Percentiles rank a stretch among this genome's conserved stretches.
These are phyloP conservation scores for Yarrowia porcina DNA, from an alignment of 805 yeast genomes.

Conservation along the genomic window DNA sequence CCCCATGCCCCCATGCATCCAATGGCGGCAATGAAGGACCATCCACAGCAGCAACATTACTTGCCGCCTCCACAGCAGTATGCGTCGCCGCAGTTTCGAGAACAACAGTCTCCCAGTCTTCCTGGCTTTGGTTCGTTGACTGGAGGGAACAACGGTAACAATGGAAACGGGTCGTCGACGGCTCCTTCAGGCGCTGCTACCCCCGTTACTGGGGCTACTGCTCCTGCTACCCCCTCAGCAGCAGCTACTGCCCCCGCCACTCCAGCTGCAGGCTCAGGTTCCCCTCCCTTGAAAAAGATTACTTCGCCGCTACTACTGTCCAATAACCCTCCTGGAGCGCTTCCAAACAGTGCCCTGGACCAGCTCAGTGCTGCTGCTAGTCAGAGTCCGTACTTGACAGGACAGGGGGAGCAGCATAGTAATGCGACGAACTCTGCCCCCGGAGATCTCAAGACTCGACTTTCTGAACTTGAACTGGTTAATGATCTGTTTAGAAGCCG, in stretches of 20 bases:
- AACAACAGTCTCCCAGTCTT: background rate
- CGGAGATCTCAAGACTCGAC: conserved; percentile 62
- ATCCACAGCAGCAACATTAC: background rate
- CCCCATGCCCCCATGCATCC: conserved; percentile 6
- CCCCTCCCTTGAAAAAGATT: conserved; percentile 13
- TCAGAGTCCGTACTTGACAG: conserved; percentile 29
- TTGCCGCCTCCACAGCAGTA: conserved; percentile 22
- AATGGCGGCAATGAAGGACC: conserved; percentile 24
- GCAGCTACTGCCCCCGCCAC: conserved; percentile 7
- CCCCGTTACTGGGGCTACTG: background rate
- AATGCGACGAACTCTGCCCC: conserved; percentile 35
- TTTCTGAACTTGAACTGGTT: conserved; percentile 83
- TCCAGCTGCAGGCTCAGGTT: background rate
- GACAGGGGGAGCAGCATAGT: conserved; percentile 14
- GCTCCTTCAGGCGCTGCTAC: background rate
- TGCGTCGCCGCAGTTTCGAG: conserved; percentile 1
- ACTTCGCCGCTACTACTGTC: conserved; percentile 28
- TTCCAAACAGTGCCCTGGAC: conserved; percentile 29
- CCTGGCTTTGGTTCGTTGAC: background rate
- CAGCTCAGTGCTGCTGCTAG: conserved; percentile 30
- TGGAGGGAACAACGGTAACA: background rate
- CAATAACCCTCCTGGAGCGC: background rate
- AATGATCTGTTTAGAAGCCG: conserved; percentile 83
- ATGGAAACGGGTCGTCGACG: background rate
- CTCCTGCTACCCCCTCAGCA: background rate